Base-by-base conservation (phyloP, 495 filamentous ascomycete genomes). In the Rhypophila decipiens region DNA sequence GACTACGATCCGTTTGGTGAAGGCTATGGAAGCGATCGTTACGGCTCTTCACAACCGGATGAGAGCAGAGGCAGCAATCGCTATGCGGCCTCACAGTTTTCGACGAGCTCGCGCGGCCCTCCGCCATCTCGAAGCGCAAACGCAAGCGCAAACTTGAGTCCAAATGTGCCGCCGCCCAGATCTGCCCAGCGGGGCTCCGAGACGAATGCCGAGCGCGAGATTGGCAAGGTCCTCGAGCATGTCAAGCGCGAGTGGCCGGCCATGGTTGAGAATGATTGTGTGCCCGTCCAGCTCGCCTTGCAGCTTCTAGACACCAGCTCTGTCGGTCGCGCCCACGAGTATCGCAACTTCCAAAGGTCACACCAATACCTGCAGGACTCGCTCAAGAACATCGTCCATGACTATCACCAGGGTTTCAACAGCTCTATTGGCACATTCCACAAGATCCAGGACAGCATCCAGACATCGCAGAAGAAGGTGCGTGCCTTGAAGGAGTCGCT, bases 361-460 rank as follows among this genome's bases (percentile, higher is more conserved):
- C 88, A 95, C 60, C 69, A 80, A 53, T 81, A 88, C 55, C 79
- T 99, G 18, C 93, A 99, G 61, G 82, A 81, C 57, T 90, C 94
- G 2, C 71, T 99, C 48, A 95, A 95, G 66, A 81, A 84, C 39
- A 96, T 99, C 60, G 93, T 99, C 41, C 95, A 99, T 65, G 90
- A 97, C 68, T 91, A 99, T 60, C 91, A 97, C 56, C 93, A 99
- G 66, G 93, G 90, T 24, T 99, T 99, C 75, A 99, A 96, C 63
- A 96, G 89, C 67, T 95, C 90, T 34, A 97, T 99, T 46, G 94
- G 93, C 62, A 95, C 90, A 13, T 99, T 96, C 58, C 94, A 99
- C 68, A 96, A 91, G 68, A 97, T 99, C 47, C 93, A 97, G 62
- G 77, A 84, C 5, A 95, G 88, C 66, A 95, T 99, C 54, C 86